phyloP scores from a whole-genome alignment of 1,284 basidiomycete genomes.

The Inonotus hispidus region DNA sequence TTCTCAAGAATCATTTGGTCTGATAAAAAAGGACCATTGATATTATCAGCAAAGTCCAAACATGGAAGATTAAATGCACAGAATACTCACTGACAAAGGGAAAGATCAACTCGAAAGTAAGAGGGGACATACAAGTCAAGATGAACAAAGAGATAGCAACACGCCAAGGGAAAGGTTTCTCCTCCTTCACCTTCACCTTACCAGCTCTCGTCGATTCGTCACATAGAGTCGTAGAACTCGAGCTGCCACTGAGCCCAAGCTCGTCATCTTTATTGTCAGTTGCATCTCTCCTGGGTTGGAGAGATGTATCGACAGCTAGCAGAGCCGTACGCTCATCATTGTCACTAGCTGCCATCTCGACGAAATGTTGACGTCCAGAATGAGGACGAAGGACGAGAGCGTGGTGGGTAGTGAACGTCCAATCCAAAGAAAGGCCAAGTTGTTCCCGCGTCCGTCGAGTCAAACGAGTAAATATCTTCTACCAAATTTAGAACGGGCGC shows the following conservation, averaged over 20 bases:
- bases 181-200: neutral
- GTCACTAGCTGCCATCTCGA: too few species aligned
- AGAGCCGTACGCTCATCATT: slow-evolving; percentile 6
- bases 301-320: neutral
- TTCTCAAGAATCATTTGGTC: slow-evolving; percentile 24
- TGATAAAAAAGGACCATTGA: too few species aligned
- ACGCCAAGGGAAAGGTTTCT: slow-evolving; percentile 18
- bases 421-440: too few species aligned
- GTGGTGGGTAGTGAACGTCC: too few species aligned
- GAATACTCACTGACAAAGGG: slow-evolving; percentile 21
- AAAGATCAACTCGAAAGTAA: slow-evolving; percentile 23
- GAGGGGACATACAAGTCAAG: slow-evolving; percentile 13
- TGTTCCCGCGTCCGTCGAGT: too few species aligned
- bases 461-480: neutral
- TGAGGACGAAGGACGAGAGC: too few species aligned
- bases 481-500: neutral
- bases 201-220: neutral
- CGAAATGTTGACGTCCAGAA: too few species aligned
- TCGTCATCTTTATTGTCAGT: neutral
- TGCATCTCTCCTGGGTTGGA: too few species aligned
- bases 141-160: slow-evolving; percentile 5
- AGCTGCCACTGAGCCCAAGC: neutral
- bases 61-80: neutral
- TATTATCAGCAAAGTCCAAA: neutral
- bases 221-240: neutral